Evolutionary conservation across 2,329 filamentous ascomycete species (phyloP).

Genomic region (Fusarium sulawesiense): DNA sequence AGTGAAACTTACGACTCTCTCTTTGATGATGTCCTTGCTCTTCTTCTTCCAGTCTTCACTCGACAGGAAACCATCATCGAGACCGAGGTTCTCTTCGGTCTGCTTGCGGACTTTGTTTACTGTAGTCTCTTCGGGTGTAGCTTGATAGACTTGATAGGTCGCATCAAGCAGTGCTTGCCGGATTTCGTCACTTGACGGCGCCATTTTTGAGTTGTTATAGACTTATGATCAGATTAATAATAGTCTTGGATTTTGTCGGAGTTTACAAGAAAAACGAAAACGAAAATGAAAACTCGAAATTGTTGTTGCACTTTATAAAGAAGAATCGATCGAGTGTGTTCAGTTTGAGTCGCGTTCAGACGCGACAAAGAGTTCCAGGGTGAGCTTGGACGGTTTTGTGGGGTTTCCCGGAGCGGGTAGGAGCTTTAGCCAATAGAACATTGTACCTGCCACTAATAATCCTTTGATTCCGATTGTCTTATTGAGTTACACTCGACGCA

Average conservation of each 20-base stretch:
- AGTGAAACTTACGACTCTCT: conserved; percentile 60
- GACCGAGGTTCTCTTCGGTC: conserved; percentile 60
- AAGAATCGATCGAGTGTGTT: conserved; percentile 14
- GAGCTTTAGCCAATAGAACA: conserved; percentile 38
- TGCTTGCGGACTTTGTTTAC: conserved; percentile 68
- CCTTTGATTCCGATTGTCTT: neutral
- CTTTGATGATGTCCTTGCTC: conserved; percentile 69
- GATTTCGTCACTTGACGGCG: conserved; percentile 56
- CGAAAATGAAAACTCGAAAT: neutral
- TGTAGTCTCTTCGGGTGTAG: conserved; percentile 60
- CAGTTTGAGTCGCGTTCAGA: conserved; percentile 37
- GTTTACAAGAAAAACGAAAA: neutral
- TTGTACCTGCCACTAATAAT: neutral
- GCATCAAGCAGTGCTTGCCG: conserved; percentile 60
- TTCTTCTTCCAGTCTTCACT: conserved; percentile 65
- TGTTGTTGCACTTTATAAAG: neutral
- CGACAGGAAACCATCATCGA: conserved; percentile 64
- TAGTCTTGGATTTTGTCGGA: neutral
- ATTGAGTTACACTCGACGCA: neutral
- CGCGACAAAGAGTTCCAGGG: conserved; percentile 23
- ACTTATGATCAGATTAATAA: neutral
- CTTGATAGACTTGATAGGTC: conserved; percentile 59
- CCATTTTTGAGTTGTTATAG: conserved; percentile 48
- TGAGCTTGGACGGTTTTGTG: conserved; percentile 29
- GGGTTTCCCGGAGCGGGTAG: conserved; percentile 26